Conservation (phyloP, 192 early-diverging fungal genomes). For the Linnemannia elongata region DNA sequence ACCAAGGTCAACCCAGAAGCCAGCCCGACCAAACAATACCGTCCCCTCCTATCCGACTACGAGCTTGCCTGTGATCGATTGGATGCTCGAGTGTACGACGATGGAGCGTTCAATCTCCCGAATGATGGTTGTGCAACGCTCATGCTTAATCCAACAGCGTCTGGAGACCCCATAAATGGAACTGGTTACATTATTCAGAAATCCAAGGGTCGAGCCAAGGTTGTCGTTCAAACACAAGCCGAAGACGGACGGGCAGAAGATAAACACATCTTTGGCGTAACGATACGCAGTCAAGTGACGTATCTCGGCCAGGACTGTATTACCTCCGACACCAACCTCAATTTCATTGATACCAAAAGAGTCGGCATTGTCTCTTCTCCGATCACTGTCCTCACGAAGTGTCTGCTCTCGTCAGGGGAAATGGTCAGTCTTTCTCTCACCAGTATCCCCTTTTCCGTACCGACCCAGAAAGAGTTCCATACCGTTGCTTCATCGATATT, state of each 20-base stretch:
- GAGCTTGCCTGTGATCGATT: constrained; percentile 15
- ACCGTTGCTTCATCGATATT: constrained; percentile 7
- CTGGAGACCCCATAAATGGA: not conserved
- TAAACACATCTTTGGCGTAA: not conserved
- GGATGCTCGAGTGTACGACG: not conserved
- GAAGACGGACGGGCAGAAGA: not conserved
- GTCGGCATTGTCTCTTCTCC: not conserved
- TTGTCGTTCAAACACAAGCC: not conserved
- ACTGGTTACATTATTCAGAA: not conserved
- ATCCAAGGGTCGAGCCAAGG: constrained; percentile 1
- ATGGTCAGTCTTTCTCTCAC: not conserved
- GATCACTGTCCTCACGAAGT: constrained; percentile 1
- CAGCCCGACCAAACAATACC: not conserved
- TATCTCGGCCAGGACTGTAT: not conserved
- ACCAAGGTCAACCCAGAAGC: constrained; percentile 8
- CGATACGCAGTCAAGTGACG: not conserved
- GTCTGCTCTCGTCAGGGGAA: not conserved
- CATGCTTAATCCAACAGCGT: not conserved
- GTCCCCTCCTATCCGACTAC: not conserved
- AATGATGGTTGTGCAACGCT: not conserved
- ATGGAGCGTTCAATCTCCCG: not conserved
- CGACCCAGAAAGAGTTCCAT: not conserved
- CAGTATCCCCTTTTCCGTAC: not conserved
- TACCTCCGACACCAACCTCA: not conserved
- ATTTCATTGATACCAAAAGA: not conserved